Percentiles rank a stretch among this genome's conserved stretches.
Evolutionary conservation across 345 rosid genomes (phyloP).

Genomic region (Brassica incana): DNA sequence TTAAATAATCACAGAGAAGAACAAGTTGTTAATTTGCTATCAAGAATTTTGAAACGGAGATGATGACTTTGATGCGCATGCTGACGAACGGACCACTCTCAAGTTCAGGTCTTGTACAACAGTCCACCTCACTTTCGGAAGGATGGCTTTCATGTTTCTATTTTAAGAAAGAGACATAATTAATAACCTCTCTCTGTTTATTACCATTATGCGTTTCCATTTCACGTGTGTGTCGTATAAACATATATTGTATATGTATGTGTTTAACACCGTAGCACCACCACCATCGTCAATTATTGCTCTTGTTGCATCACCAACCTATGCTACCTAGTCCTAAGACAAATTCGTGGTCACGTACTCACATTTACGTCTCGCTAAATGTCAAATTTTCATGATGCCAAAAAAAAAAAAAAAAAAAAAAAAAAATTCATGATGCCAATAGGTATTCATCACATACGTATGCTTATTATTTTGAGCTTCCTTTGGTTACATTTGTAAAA

Average conservation of each 20-base stretch:
- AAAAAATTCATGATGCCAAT: slow-evolving; percentile 25
- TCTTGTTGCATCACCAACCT: slow-evolving; percentile 35
- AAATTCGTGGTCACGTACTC: slow-evolving; percentile 22
- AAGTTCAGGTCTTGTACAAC: slow-evolving; percentile 28
- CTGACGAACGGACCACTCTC: slow-evolving; percentile 35
- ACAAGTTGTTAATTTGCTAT: slow-evolving; percentile 20
- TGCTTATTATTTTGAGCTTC: slow-evolving; percentile 3
- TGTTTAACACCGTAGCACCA: slow-evolving; percentile 16
- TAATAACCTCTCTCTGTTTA: slow-evolving; percentile 23
- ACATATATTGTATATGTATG: slow-evolving; percentile 2
- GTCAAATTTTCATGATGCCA: slow-evolving; percentile 35
- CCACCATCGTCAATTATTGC: slow-evolving; percentile 36
- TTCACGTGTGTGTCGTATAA: slow-evolving; percentile 7
- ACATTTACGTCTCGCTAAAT: slow-evolving; percentile 20
- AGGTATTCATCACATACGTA: background rate
- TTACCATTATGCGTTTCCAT: slow-evolving; percentile 28
- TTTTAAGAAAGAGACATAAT: slow-evolving; percentile 33
- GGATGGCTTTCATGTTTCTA: slow-evolving; percentile 36
- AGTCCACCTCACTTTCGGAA: slow-evolving; percentile 39
- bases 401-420: background rate
- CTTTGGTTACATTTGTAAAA: background rate
- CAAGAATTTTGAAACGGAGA: slow-evolving; percentile 10
- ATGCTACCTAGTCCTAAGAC: slow-evolving; percentile 30
- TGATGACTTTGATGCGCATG: slow-evolving; percentile 33
- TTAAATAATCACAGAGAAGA: background rate